phyloP scores from a whole-genome alignment of 345 rosid genomes.

The Populus davidiana region DNA sequence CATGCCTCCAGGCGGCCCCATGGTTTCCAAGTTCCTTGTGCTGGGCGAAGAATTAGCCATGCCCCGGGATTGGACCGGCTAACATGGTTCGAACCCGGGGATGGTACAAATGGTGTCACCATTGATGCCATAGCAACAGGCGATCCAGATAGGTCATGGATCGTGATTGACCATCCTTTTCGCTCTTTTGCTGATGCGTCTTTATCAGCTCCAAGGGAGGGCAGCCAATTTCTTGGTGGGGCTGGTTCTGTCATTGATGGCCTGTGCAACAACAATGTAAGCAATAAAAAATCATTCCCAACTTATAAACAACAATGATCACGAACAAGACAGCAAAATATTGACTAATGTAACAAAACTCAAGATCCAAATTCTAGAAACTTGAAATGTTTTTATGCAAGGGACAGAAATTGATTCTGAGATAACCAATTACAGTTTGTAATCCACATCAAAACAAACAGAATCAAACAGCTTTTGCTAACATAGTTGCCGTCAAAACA shows the following conservation, averaged over 20 bases:
- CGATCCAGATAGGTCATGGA: slow-evolving; percentile 94
- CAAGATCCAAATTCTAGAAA: neutral
- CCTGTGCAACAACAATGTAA: slow-evolving; percentile 33
- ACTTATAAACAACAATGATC: neutral
- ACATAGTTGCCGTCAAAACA: neutral
- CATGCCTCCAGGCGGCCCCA: slow-evolving; percentile 97
- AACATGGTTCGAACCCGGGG: slow-evolving; percentile 80
- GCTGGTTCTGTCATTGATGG: slow-evolving; percentile 46
- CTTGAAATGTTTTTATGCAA: neutral
- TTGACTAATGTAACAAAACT: neutral
- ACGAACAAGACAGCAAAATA: neutral
- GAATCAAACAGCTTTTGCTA: neutral
- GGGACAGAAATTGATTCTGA: neutral
- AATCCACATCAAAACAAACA: neutral
- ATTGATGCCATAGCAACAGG: slow-evolving; percentile 97
- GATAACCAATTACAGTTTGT: neutral
- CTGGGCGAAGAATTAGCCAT: slow-evolving; percentile 88
- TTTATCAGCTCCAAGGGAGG: slow-evolving; percentile 47
- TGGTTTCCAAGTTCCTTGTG: slow-evolving; percentile 80
- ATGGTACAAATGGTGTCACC: slow-evolving; percentile 96
- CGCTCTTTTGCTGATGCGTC: slow-evolving; percentile 64
- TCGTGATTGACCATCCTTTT: slow-evolving; percentile 88
- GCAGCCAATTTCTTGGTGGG: slow-evolving; percentile 45
- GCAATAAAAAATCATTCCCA: neutral
- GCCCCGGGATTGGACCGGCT: slow-evolving; percentile 85